A percentile compares a stretch with the other conserved stretches of the same genome.
Evolutionary conservation across 176 grass and related monocot genomes (phyloP).

Genomic region (Musa itinerans): DNA sequence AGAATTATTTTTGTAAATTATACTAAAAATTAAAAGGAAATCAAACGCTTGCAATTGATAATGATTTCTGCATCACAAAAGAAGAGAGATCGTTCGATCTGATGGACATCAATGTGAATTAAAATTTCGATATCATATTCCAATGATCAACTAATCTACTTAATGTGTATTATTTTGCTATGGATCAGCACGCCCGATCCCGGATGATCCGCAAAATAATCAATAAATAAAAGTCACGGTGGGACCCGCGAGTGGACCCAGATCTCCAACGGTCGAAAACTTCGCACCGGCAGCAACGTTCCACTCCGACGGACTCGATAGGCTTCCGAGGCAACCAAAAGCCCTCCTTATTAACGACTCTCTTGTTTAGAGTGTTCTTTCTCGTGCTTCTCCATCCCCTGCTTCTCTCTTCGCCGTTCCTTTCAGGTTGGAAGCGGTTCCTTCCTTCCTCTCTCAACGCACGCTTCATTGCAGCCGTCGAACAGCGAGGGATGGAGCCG

Average conservation of each 20-base stretch:
- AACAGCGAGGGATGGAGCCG: constrained; percentile 43
- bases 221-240: background rate
- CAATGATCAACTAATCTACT: too few relatives aligned
- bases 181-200: too few relatives aligned
- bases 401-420: background rate
- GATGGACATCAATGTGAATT: too few relatives aligned
- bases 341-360: background rate
- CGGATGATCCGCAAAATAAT: background rate
- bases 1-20: too few relatives aligned
- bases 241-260: background rate
- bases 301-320: background rate
- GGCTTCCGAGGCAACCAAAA: background rate
- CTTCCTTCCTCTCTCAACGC: background rate
- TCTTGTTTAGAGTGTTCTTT: background rate
- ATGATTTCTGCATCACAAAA: too few relatives aligned
- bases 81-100: too few relatives aligned
- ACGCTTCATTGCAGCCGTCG: background rate
- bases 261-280: constrained; percentile 5
- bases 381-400: background rate
- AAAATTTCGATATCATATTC: too few relatives aligned
- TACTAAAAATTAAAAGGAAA: too few relatives aligned
- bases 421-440: background rate
- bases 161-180: too few relatives aligned
- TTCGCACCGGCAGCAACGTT: background rate
- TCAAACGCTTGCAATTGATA: too few relatives aligned